Conservation (phyloP, 257 asterid genomes). For the Ilex asprella region DNA sequence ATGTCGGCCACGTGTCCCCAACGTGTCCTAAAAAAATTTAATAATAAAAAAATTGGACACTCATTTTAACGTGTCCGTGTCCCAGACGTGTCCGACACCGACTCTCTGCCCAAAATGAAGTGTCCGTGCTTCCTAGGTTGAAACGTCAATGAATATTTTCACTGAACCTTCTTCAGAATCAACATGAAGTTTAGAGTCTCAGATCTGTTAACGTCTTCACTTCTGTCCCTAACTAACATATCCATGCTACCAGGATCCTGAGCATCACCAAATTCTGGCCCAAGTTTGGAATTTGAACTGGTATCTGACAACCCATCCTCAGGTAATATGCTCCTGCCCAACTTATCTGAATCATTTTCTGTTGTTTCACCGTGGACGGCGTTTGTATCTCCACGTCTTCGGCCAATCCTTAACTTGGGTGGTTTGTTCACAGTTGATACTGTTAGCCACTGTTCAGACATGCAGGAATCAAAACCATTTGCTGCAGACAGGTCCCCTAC, state of each 20-base stretch:
- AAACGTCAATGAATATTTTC: conserved; percentile 4
- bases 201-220: conserved; percentile 27
- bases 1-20: no score
- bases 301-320: conserved; percentile 32
- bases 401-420: conserved; percentile 22
- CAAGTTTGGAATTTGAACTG: conserved; percentile 29
- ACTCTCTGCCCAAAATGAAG: no score
- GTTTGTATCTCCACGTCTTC: conserved; percentile 27
- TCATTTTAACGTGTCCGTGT: no score
- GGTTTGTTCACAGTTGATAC: conserved; percentile 14
- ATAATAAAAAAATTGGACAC: no score
- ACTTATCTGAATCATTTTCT: conserved; percentile 28
- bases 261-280: conserved; percentile 31
- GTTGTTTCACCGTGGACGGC: conserved; percentile 23
- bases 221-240: conserved; percentile 26
- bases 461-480: conserved; percentile 37
- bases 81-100: no score
- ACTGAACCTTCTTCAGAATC: conserved; percentile 68
- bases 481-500: conserved; percentile 31
- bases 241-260: conserved; percentile 25
- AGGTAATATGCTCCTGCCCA: conserved; percentile 28
- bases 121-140: no score
- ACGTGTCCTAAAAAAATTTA: no score
- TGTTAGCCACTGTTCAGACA: conserved; percentile 18
- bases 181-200: conserved; percentile 34